A percentile compares a stretch with the other conserved stretches of the same genome.
These are phyloP conservation scores for Backusella sp. DNA, from an alignment of 192 early-diverging fungal genomes.

Conservation along the genomic window DNA sequence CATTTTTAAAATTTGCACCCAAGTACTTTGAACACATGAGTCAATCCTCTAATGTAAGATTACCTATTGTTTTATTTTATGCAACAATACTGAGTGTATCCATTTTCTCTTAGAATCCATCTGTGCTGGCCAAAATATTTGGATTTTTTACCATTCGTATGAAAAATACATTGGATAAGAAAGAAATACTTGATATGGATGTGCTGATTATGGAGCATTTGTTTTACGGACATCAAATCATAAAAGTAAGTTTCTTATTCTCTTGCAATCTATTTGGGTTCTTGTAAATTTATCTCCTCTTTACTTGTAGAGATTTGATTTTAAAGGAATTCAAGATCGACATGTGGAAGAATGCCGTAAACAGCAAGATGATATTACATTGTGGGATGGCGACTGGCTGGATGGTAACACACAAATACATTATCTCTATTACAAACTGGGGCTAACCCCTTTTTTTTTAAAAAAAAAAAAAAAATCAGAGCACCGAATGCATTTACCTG, in stretches of 20 bases:
- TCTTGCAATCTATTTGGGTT: background rate
- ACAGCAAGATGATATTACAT: constrained; percentile 37
- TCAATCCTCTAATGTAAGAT: constrained; percentile 46
- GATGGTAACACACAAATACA: constrained; percentile 43
- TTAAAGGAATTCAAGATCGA: constrained; percentile 75
- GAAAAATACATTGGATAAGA: constrained; percentile 69
- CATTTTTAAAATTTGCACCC: constrained; percentile 84
- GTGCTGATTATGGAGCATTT: constrained; percentile 95
- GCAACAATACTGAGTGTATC: background rate
- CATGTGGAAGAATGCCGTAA: constrained; percentile 41
- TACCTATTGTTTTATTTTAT: background rate
- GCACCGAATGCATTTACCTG: constrained; percentile 61
- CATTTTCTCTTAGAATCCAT: constrained; percentile 48
- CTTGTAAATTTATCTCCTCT: background rate
- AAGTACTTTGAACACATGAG: constrained; percentile 87
- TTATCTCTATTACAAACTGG: background rate
- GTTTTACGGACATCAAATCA: constrained; percentile 74
- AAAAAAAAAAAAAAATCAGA: constrained; percentile 17
- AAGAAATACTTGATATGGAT: constrained; percentile 70
- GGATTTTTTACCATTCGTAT: constrained; percentile 88
- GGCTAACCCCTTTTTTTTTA: background rate
- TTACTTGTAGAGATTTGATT: constrained; percentile 61
- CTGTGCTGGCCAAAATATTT: constrained; percentile 84
- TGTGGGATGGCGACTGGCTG: constrained; percentile 76
- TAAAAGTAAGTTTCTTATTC: constrained; percentile 54